Base-by-base conservation (phyloP, 257 asterid genomes). In the Osmanthus fragrans region DNA sequence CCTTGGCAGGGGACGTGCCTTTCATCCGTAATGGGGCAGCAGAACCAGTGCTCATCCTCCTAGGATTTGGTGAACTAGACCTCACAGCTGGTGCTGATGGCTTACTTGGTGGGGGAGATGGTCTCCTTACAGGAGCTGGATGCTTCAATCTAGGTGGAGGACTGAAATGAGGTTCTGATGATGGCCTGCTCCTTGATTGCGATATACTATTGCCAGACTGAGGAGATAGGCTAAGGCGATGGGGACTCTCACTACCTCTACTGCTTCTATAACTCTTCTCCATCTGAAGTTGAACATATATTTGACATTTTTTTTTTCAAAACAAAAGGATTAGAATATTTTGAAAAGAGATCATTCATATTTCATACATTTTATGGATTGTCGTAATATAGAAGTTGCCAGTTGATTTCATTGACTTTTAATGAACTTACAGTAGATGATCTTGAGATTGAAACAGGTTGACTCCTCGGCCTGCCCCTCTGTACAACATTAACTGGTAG, bases 161-260 rank as follows among this genome's bases (percentile, higher is more conserved):
- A 79, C 97, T 94, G 63, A 91, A 83, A 84, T 82, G 86, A 45
- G 87, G 88, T 34, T 90, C 86, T 68, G 93, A 83, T 67, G 87
- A 88, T 34, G 96, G 90, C 73, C 91, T 85, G 86, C 92, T 88
- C 85, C 93, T 88, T 75, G 96, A 83, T 81, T 87, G 93, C 75
- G 79, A 82, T 16, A 88, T 56, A 56, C 85, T 87, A 70, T 71
- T 84, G 75, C 86, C 80, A 68, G 97, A 88, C 67, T 83, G 83
- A 77, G 97, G 99, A 79, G 98, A 95, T 82, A 92, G 91, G 78
- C 99, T 93, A 23, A 88, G 85, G 81, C 96, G 96, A 73, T 83
- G 90, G n/a, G 99, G 98, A 83, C 98, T 96, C 34, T 97, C 83
- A 80, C 98, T 96, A 34, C 96, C 94, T 86, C 91, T 92, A 80